These are phyloP conservation scores for Rhodotorula diobovata DNA, from an alignment of 768 basidiomycete genomes.

Conservation along the genomic window DNA sequence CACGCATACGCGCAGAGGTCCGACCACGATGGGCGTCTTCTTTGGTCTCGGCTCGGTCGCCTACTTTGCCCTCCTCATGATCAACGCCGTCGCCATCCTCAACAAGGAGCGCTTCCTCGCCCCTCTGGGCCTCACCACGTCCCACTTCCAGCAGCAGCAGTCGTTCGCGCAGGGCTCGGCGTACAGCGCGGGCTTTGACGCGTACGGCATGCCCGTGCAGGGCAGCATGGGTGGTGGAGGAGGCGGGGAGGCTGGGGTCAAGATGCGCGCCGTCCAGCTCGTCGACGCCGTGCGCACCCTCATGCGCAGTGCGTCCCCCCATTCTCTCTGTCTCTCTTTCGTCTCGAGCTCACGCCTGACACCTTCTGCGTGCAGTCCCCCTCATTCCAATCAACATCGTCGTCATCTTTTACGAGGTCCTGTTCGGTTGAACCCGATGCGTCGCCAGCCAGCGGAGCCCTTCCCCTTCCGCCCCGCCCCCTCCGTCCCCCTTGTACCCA, in stretches of 20 bases:
- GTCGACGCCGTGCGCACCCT: constrained; percentile 92
- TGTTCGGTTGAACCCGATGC: constrained; percentile 25
- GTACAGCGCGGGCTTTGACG: constrained; percentile 17
- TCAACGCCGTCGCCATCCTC: constrained; percentile 91
- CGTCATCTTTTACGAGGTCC: constrained; percentile 73
- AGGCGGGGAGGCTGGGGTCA: constrained; percentile 55
- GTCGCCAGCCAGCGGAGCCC: too few species aligned
- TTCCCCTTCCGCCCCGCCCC: too few species aligned
- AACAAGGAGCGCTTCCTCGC: constrained; percentile 95
- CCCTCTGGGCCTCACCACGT: constrained; percentile 21
- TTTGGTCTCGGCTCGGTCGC: constrained; percentile 55
- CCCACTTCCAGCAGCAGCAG: constrained; percentile 10
- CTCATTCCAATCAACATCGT: constrained; percentile 80
- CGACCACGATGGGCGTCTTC: constrained; percentile 36
- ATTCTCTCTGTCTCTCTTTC: constrained; percentile 22
- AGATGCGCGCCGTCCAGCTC: constrained; percentile 80
- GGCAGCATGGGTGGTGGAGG: neutral
- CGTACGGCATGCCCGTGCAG: constrained; percentile 19
- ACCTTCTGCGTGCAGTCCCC: constrained; percentile 61
- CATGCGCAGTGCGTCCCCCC: constrained; percentile 80
- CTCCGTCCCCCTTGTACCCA: neutral
- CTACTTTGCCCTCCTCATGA: constrained; percentile 78
- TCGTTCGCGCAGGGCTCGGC: neutral
- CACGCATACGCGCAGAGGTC: neutral
- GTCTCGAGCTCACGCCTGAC: neutral